A percentile compares a stretch with the other conserved stretches of the same genome.
phyloP scores from a whole-genome alignment of 2,329 filamentous ascomycete species.

The Fusarium musae region DNA sequence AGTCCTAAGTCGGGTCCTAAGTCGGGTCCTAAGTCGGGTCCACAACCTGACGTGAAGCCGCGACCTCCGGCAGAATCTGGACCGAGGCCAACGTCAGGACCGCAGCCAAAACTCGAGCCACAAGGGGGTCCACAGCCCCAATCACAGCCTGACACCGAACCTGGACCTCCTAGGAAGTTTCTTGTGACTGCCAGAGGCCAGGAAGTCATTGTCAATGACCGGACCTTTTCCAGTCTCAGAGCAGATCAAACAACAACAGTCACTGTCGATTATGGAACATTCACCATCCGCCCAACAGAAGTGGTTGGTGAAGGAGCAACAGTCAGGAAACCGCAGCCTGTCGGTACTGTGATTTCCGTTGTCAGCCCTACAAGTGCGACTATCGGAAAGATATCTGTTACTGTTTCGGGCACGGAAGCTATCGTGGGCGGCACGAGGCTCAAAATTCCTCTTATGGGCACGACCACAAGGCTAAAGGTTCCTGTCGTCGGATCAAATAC shows the following conservation, averaged over 20 bases:
- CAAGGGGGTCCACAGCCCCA: conserved; percentile 1
- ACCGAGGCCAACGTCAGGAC: neutral
- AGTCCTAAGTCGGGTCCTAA: too few relatives aligned
- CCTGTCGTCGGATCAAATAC: conserved; percentile 51
- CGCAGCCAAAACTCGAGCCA: neutral
- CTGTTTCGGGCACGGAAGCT: conserved; percentile 54
- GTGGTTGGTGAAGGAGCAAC: conserved; percentile 59
- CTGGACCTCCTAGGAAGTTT: conserved; percentile 43
- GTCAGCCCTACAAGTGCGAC: conserved; percentile 52
- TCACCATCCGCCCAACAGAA: conserved; percentile 60
- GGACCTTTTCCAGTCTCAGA: conserved; percentile 56
- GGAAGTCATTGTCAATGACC: conserved; percentile 59
- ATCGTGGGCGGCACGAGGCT: conserved; percentile 57
- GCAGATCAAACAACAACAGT: conserved; percentile 55
- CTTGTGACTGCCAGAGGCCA: conserved; percentile 58
- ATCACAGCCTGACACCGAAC: neutral
- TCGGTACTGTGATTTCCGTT: conserved; percentile 45
- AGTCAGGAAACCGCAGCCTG: conserved; percentile 54
- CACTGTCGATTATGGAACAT: conserved; percentile 54
- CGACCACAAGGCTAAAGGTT: conserved; percentile 52
- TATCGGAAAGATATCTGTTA: conserved; percentile 54
- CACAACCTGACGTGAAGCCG: neutral
- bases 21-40: too few relatives aligned
- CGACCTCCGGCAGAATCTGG: neutral
- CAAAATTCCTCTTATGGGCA: conserved; percentile 53